phyloP scores from a whole-genome alignment of 2,329 filamentous ascomycete genomes.

The Cytospora schulzeri region DNA sequence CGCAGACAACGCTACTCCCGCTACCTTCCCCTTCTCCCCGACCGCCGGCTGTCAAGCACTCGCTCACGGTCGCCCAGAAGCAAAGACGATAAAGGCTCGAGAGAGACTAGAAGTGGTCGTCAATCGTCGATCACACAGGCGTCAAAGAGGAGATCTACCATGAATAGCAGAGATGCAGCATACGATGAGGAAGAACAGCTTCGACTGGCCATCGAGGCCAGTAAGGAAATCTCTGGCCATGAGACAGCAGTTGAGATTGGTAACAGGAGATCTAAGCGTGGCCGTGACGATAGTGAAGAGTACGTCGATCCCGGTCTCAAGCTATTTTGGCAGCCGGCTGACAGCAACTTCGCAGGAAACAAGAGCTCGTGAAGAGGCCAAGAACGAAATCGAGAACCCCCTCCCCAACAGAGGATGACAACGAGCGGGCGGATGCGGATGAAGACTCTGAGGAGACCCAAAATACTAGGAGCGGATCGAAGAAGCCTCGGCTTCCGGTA shows the following conservation, averaged over 20 bases:
- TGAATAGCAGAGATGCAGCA: conserved; percentile 93
- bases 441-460: conserved; percentile 75
- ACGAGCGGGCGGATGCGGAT: conserved; percentile 47
- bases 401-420: conserved; percentile 55
- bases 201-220: conserved; percentile 88
- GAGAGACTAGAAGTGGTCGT: conserved; percentile 52
- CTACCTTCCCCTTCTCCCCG: conserved; percentile 62
- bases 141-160: conserved; percentile 87
- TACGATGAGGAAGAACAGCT: conserved; percentile 95
- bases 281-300: conserved; percentile 92
- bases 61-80: conserved; percentile 61
- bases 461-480: conserved; percentile 52
- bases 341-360: conserved; percentile 58
- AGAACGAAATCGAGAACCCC: conserved; percentile 78
- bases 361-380: conserved; percentile 74
- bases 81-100: conserved; percentile 44
- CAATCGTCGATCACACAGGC: conserved; percentile 55
- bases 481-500: conserved; percentile 61
- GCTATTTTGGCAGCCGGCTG: conserved; percentile 25
- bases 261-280: conserved; percentile 74
- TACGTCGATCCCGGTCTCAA: conserved; percentile 52
- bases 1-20: conserved; percentile 66
- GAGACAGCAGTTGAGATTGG: conserved; percentile 42
- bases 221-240: conserved; percentile 74
- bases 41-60: conserved; percentile 55